A percentile compares a stretch with the other conserved stretches of the same genome.
Conservation (phyloP, 495 filamentous ascomycete species). For the Chaetomium tenue region DNA sequence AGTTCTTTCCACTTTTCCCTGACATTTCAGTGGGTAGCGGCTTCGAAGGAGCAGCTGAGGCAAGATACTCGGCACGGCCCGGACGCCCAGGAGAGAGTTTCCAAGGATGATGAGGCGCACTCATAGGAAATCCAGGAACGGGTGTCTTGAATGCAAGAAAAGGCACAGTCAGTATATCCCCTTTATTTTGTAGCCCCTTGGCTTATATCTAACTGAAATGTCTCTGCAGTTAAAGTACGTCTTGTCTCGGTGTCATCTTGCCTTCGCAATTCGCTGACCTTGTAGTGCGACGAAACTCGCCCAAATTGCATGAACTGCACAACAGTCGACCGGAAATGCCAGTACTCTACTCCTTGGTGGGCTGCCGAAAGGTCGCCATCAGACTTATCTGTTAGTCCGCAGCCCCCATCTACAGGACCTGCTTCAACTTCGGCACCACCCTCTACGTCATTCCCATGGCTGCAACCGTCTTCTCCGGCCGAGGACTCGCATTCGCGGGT, state of each 20-base stretch:
- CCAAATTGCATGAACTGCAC: constrained; percentile 39
- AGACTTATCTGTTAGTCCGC: constrained; percentile 19
- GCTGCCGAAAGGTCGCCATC: constrained; percentile 7
- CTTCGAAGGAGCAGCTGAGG: background rate
- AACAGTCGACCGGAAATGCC: constrained; percentile 34
- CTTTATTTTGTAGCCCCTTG: background rate
- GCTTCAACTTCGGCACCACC: constrained; percentile 5
- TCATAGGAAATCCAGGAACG: constrained; percentile 58
- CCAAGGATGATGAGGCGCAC: constrained; percentile 25
- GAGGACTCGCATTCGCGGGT: constrained; percentile 20
- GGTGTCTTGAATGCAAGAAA: constrained; percentile 59
- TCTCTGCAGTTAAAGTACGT: constrained; percentile 10
- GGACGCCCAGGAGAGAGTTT: background rate
- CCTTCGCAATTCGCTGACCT: background rate
- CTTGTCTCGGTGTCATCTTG: background rate
- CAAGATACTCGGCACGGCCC: background rate
- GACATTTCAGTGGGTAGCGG: background rate
- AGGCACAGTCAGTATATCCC: constrained; percentile 53
- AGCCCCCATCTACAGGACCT: constrained; percentile 12
- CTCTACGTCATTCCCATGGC: background rate
- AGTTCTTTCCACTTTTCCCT: background rate
- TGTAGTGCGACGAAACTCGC: constrained; percentile 38
- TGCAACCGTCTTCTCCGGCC: constrained; percentile 12
- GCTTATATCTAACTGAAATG: background rate
- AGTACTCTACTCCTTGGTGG: constrained; percentile 26